A percentile compares a stretch with the other conserved stretches of the same genome.
These are phyloP conservation scores for Beauveria pseudobassiana DNA, from an alignment of 2,329 filamentous ascomycete species.

Conservation along the genomic window DNA sequence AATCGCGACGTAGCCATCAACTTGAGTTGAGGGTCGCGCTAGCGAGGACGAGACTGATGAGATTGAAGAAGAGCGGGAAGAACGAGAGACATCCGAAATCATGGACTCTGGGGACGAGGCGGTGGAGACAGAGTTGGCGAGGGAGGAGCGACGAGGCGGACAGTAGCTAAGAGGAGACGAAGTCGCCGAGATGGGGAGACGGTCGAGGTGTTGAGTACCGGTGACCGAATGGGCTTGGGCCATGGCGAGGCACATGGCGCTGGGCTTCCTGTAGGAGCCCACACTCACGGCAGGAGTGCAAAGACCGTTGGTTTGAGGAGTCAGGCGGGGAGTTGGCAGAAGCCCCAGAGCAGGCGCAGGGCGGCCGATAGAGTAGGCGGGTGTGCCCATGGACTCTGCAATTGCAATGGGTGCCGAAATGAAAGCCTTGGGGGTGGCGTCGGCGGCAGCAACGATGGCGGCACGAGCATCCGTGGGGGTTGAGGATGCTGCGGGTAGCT, in stretches of 20 bases:
- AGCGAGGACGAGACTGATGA: constrained; percentile 54
- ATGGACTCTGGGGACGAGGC: constrained; percentile 61
- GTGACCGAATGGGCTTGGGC: constrained; percentile 42
- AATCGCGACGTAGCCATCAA: constrained; percentile 56
- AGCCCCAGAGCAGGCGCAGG: constrained; percentile 46
- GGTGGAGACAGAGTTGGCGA: constrained; percentile 55
- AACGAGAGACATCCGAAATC: constrained; percentile 54
- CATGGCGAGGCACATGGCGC: constrained; percentile 56
- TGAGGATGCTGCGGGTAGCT: constrained; percentile 37
- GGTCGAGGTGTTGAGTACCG: constrained; percentile 43
- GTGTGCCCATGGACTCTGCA: constrained; percentile 41
- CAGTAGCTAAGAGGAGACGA: constrained; percentile 46
- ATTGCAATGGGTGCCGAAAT: constrained; percentile 32
- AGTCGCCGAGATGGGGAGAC: constrained; percentile 39
- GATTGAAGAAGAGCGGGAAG: constrained; percentile 58
- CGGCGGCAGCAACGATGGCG: constrained; percentile 26
- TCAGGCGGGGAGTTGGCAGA: constrained; percentile 52
- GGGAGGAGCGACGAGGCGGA: constrained; percentile 50
- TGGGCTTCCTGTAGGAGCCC: constrained; percentile 40
- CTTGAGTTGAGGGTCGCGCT: constrained; percentile 49
- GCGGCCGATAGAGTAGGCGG: constrained; percentile 37
- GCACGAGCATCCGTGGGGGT: constrained; percentile 32
- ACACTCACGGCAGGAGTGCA: constrained; percentile 54
- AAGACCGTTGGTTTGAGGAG: constrained; percentile 47
- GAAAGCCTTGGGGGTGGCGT: constrained; percentile 34